A percentile compares a stretch with the other conserved stretches of the same genome.
Conservation (phyloP, 495 filamentous ascomycete species). For the Lasiosphaeria ovina region DNA sequence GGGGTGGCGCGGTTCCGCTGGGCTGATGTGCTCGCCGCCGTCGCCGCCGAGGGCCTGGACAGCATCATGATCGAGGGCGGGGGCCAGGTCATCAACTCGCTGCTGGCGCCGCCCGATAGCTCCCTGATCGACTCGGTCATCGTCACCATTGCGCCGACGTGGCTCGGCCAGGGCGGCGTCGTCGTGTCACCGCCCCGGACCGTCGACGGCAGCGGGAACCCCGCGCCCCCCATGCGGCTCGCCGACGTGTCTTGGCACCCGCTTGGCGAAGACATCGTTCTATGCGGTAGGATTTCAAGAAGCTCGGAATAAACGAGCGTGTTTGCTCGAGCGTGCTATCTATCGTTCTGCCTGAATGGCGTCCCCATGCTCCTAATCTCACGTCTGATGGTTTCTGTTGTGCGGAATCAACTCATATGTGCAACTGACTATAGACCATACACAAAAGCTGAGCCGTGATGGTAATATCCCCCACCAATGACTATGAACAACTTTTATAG, state of each 20-base stretch:
- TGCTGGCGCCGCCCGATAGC: slow-evolving; percentile 62
- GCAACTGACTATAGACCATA: too few relatives aligned
- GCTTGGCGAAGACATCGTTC: slow-evolving; percentile 74
- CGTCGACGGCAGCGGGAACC: slow-evolving; percentile 46
- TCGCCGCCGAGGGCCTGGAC: slow-evolving; percentile 59
- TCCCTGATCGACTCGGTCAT: slow-evolving; percentile 69
- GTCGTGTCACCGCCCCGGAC: slow-evolving; percentile 61
- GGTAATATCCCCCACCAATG: neutral
- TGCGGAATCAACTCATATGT: too few relatives aligned
- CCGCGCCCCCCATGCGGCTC: slow-evolving; percentile 59
- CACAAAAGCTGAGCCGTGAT: neutral
- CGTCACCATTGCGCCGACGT: slow-evolving; percentile 81
- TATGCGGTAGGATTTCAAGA: slow-evolving; percentile 58
- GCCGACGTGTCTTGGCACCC: slow-evolving; percentile 68
- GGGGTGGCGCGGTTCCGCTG: slow-evolving; percentile 43
- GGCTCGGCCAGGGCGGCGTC: slow-evolving; percentile 77
- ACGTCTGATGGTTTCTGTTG: too few relatives aligned
- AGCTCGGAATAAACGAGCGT: neutral
- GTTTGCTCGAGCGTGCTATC: too few relatives aligned
- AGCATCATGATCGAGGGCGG: slow-evolving; percentile 92
- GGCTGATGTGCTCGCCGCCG: slow-evolving; percentile 57
- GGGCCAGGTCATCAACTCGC: slow-evolving; percentile 70
- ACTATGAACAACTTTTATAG: slow-evolving; percentile 12
- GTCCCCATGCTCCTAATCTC: too few relatives aligned
- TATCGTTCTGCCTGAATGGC: neutral